These are phyloP conservation scores for Lachnellula willkommii DNA, from an alignment of 2,329 filamentous ascomycete species.

Conservation along the genomic window DNA sequence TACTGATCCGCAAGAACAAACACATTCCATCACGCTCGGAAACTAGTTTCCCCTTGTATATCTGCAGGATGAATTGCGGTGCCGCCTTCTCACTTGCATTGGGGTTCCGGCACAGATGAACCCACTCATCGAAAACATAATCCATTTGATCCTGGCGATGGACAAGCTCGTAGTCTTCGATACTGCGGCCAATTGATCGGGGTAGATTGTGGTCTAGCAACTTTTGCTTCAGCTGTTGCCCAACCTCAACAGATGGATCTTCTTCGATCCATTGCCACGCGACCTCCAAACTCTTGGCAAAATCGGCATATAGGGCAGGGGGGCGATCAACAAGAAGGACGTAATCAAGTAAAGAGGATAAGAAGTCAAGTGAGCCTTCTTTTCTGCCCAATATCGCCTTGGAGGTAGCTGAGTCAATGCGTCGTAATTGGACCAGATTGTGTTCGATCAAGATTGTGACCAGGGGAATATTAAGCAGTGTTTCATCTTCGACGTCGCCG, in stretches of 20 bases:
- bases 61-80: slow-evolving; percentile 74
- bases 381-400: slow-evolving; percentile 68
- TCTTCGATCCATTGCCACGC: slow-evolving; percentile 77
- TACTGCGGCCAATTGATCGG: slow-evolving; percentile 45
- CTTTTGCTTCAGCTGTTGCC: slow-evolving; percentile 65
- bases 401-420: slow-evolving; percentile 66
- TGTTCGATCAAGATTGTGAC: slow-evolving; percentile 53
- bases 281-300: slow-evolving; percentile 74
- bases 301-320: slow-evolving; percentile 76
- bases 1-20: slow-evolving; percentile 71
- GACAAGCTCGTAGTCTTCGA: slow-evolving; percentile 35
- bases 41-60: slow-evolving; percentile 70
- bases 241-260: slow-evolving; percentile 59
- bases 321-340: slow-evolving; percentile 74
- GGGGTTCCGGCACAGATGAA: slow-evolving; percentile 72
- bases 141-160: slow-evolving; percentile 78
- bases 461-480: slow-evolving; percentile 53
- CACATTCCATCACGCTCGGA: slow-evolving; percentile 70
- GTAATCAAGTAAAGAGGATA: slow-evolving; percentile 74
- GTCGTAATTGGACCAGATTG: slow-evolving; percentile 57
- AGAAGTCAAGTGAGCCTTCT: slow-evolving; percentile 67
- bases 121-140: slow-evolving; percentile 96
- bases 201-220: slow-evolving; percentile 50
- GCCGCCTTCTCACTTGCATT: slow-evolving; percentile 67
- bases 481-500: slow-evolving; percentile 50